Base-by-base conservation (phyloP, 495 filamentous ascomycete species). In the Hypoxylon lienhwacheense region DNA sequence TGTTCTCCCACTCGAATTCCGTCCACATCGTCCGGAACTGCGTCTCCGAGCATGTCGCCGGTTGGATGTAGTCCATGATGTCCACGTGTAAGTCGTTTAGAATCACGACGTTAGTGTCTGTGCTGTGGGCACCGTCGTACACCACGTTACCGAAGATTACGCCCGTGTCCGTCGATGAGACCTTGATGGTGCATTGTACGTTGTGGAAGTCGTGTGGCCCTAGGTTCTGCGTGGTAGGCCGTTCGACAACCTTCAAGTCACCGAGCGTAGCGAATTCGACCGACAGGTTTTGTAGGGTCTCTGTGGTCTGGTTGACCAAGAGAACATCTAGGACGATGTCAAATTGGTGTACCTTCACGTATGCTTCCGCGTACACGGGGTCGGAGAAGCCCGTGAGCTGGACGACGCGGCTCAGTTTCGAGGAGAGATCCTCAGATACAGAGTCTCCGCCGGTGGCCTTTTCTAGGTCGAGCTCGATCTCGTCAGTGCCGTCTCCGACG, bases 1-100 rank as follows among this genome's bases (percentile, higher is more conserved):
- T 99, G 77, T 99, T 99, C 79, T 99, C 95, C 95, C 95, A 99
- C 71, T 99, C 95, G 55, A 99, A 99, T 65, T 99, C 95, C 24
- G 95, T 97, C 95, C 95, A 99, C 95, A 99, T 99, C 16, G 90
- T 95, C 26, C 95, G 83, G 85, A 99, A 99, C 66, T 97, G 90
- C 25, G 92, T 97, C 77, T 99, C 95, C 10, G 89, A 91, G 77
- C 95, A 99, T 32, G 89, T 81, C 8, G 93, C 95, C 5, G 95
- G 95, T 64, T 97, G 91, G 62, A 99, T 99, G 73, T 99, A 99
- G 72, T 99, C 95, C 95, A 99, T 99, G 64, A 99, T 97, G 68
- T 99, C 95, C 53, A 97, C 93, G 68, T 97, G 95, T 24, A 99
- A 86, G 68, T 99, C 95, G 70, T 97, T 97, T 36, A 99, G 82